Evolutionary conservation across 2,329 filamentous ascomycete species (phyloP).

Genomic region (Lachnum nothofagi): DNA sequence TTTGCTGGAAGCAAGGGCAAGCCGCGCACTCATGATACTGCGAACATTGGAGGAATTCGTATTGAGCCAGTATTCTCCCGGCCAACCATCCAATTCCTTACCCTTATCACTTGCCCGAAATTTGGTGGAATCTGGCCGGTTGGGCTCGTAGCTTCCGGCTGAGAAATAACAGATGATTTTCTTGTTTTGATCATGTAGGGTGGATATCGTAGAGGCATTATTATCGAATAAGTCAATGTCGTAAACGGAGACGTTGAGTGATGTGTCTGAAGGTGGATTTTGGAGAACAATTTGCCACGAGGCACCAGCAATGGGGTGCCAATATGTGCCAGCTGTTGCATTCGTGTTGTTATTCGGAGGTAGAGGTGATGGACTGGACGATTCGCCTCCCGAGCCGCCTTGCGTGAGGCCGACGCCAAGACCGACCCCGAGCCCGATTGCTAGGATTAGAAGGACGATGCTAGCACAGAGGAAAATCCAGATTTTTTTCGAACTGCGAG

Average conservation of each 20-base stretch:
- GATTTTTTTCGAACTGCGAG: neutral
- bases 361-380: neutral
- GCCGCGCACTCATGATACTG: slow-evolving; percentile 56
- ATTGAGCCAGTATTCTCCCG: slow-evolving; percentile 61
- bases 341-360: slow-evolving; percentile 1
- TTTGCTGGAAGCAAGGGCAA: slow-evolving; percentile 53
- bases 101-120: slow-evolving; percentile 54
- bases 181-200: slow-evolving; percentile 45
- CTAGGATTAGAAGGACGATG: neutral
- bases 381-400: slow-evolving; percentile 3
- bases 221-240: slow-evolving; percentile 42
- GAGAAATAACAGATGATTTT: slow-evolving; percentile 71
- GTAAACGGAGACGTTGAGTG: slow-evolving; percentile 28
- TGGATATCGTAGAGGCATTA: slow-evolving; percentile 39
- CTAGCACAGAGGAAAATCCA: slow-evolving; percentile 2
- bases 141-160: slow-evolving; percentile 61
- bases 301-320: slow-evolving; percentile 1
- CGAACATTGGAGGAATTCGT: slow-evolving; percentile 52
- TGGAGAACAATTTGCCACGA: slow-evolving; percentile 9
- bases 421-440: slow-evolving; percentile 36
- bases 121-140: slow-evolving; percentile 48
- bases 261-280: slow-evolving; percentile 1
- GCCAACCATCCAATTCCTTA: slow-evolving; percentile 55
- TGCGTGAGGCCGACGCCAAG: slow-evolving; percentile 48
- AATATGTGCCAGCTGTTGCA: slow-evolving; percentile 9